Conservation (phyloP, 2,329 filamentous ascomycete genomes). For the Macrophomina pseudophaseolina region DNA sequence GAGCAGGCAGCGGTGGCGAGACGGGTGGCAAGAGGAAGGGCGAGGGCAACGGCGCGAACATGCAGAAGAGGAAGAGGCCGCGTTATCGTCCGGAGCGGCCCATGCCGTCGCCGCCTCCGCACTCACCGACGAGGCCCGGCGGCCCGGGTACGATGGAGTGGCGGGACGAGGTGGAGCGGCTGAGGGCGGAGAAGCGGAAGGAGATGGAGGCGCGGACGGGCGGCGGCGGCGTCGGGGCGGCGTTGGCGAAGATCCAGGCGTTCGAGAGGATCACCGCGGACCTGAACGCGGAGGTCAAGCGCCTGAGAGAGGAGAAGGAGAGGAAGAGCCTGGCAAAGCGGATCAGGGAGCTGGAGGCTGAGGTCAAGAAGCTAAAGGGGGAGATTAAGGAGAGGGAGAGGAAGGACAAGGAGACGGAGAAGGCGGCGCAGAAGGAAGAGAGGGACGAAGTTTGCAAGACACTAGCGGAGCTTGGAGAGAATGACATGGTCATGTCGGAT, state of each 20-base stretch:
- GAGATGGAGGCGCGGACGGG: neutral
- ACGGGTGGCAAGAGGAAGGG: too few relatives aligned
- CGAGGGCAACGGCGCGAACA: too few relatives aligned
- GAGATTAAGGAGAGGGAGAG: neutral
- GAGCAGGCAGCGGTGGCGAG: too few relatives aligned
- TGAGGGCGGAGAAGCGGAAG: neutral
- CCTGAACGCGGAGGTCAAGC: neutral
- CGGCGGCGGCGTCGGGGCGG: neutral
- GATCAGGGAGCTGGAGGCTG: neutral
- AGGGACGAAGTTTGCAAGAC: neutral
- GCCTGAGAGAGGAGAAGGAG: neutral
- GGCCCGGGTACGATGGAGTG: neutral
- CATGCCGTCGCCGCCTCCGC: neutral
- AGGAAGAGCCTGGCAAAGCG: neutral
- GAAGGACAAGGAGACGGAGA: neutral
- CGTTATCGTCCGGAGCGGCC: neutral
- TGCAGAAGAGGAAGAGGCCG: too few relatives aligned
- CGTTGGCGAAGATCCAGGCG: neutral
- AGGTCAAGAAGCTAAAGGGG: neutral
- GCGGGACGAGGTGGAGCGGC: neutral
- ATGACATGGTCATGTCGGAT: neutral
- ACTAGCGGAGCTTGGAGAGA: neutral
- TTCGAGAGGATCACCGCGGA: neutral
- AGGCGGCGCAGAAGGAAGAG: neutral
- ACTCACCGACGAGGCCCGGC: neutral